A percentile compares a stretch with the other conserved stretches of the same genome.
Evolutionary conservation across 1,284 basidiomycete genomes (phyloP).

Genomic region (Stygiomarasmius scandens): DNA sequence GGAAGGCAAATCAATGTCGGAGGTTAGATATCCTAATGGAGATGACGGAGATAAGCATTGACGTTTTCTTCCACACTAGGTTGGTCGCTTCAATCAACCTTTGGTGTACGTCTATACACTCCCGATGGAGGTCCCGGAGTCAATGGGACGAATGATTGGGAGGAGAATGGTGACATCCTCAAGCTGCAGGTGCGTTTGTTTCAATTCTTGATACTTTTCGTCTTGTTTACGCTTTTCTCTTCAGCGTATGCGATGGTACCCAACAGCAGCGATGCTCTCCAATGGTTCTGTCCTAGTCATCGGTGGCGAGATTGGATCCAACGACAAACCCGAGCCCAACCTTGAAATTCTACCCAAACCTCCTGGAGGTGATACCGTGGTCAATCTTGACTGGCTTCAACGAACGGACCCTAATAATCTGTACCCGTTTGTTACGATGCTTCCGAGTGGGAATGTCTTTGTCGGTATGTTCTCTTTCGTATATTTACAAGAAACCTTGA

Average conservation of each 20-base stretch:
- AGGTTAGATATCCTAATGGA: constrained; percentile 44
- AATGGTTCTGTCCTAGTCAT: constrained; percentile 75
- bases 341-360: constrained; percentile 60
- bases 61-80: not conserved
- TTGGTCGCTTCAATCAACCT: constrained; percentile 64
- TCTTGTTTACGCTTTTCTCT: not conserved
- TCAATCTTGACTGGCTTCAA: constrained; percentile 44
- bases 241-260: constrained; percentile 74
- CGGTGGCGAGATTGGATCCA: constrained; percentile 74
- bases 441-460: constrained; percentile 68
- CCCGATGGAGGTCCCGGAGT: constrained; percentile 62
- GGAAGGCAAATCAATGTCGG: constrained; percentile 72
- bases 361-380: constrained; percentile 42
- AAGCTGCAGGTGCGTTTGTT: constrained; percentile 47
- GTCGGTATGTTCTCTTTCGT: constrained; percentile 47
- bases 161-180: constrained; percentile 57
- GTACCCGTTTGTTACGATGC: constrained; percentile 73
- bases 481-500: not conserved
- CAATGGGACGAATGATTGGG: constrained; percentile 69
- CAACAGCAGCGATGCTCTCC: constrained; percentile 61
- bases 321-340: constrained; percentile 63
- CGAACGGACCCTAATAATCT: constrained; percentile 76
- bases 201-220: no score
- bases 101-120: constrained; percentile 66
- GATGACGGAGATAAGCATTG: no score